phyloP scores from a whole-genome alignment of 768 basidiomycete genomes.

The Leccinum disarticulatum region DNA sequence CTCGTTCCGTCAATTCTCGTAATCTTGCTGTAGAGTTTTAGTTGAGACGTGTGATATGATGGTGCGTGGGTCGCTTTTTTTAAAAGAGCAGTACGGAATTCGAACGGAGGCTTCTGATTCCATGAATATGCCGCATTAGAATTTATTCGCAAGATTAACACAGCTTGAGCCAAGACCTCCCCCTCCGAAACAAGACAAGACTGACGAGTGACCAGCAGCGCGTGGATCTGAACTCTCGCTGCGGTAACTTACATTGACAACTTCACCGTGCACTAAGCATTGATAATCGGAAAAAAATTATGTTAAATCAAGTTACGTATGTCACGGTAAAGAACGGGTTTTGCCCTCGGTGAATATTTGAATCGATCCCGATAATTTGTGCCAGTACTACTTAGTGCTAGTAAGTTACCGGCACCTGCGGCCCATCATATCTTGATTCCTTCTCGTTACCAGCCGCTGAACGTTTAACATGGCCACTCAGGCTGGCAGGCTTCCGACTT shows the following conservation, averaged over 20 bases:
- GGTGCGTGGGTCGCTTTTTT: slow-evolving; percentile 10
- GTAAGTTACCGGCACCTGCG: too few species aligned
- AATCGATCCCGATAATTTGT: too few species aligned
- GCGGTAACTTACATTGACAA: neutral
- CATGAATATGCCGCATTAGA: slow-evolving; percentile 15
- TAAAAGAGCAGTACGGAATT: slow-evolving; percentile 4
- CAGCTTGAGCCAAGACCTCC: slow-evolving; percentile 7
- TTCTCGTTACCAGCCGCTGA: too few species aligned
- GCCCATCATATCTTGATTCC: too few species aligned
- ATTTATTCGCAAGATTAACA: slow-evolving; percentile 18
- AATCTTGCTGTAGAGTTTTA: slow-evolving; percentile 8
- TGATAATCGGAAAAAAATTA: too few species aligned
- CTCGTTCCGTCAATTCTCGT: slow-evolving; percentile 15
- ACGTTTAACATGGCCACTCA: too few species aligned
- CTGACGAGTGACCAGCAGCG: neutral
- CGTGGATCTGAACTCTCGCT: neutral
- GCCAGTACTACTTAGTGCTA: too few species aligned
- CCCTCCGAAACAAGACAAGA: neutral
- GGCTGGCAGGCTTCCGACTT: too few species aligned
- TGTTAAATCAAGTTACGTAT: too few species aligned
- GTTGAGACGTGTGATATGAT: slow-evolving; percentile 1
- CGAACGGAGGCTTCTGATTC: slow-evolving; percentile 17
- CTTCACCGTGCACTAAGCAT: neutral
- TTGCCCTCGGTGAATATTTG: too few species aligned
- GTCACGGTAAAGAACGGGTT: too few species aligned